A percentile compares a stretch with the other conserved stretches of the same genome.
Evolutionary conservation across 176 grass and related monocot genomes (phyloP).

Genomic region (Oryza coarctata): DNA sequence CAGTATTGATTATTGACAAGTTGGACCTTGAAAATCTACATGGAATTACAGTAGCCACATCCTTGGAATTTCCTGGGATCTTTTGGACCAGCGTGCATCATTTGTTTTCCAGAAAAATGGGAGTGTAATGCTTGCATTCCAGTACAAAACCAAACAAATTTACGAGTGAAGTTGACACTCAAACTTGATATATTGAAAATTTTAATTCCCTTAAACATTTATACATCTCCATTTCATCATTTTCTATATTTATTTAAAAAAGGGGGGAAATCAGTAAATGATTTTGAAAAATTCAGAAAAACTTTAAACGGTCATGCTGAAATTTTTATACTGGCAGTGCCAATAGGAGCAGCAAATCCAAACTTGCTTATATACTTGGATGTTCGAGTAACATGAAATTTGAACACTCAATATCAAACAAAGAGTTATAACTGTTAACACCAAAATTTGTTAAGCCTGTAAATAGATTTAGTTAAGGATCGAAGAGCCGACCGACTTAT

Average conservation of each 20-base stretch:
- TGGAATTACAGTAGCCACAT: background rate
- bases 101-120: no score
- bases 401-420: background rate
- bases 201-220: no score
- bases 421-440: no score
- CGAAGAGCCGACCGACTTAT: no score
- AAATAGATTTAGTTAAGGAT: no score
- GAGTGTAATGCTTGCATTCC: background rate
- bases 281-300: background rate
- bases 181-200: background rate
- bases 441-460: no score
- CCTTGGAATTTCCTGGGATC: no score
- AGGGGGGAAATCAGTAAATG: background rate
- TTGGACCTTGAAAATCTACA: background rate
- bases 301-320: background rate
- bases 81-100: no score
- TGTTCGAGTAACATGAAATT: constrained; percentile 8
- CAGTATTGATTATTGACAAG: background rate
- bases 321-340: background rate
- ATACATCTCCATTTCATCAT: background rate
- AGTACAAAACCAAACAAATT: background rate
- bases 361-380: background rate
- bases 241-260: background rate
- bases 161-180: background rate
- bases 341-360: background rate